phyloP scores from a whole-genome alignment of 1,284 basidiomycete genomes.

The Ganoderma boninense region DNA sequence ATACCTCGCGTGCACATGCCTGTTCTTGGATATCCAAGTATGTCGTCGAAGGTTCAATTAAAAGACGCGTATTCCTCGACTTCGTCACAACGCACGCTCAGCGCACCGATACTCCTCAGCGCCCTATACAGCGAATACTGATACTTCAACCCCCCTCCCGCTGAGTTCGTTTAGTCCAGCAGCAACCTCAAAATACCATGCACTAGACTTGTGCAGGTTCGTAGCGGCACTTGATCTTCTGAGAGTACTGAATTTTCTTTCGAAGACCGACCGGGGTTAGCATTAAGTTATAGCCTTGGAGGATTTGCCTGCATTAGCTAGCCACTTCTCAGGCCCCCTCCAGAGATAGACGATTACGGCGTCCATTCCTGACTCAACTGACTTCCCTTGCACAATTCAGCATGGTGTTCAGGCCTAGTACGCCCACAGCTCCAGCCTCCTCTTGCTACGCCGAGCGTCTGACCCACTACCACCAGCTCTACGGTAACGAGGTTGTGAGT shows the following conservation, averaged over 20 bases:
- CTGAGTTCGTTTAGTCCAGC: background rate
- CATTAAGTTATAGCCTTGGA: slow-evolving; percentile 80
- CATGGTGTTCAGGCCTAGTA: slow-evolving; percentile 81
- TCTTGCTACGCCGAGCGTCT: background rate
- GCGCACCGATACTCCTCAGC: background rate
- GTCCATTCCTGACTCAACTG: slow-evolving; percentile 8
- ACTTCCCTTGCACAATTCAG: slow-evolving; percentile 65
- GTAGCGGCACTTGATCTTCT: background rate
- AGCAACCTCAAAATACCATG: background rate
- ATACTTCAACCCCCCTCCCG: too few relatives aligned
- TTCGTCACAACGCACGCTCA: background rate
- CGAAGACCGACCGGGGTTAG: slow-evolving; percentile 57
- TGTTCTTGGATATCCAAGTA: background rate
- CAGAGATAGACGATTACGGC: background rate
- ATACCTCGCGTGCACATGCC: background rate
- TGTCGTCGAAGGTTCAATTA: background rate
- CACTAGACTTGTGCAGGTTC: background rate
- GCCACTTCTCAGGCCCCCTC: slow-evolving; percentile 1
- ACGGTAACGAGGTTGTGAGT: slow-evolving; percentile 93
- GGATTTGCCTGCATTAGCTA: slow-evolving; percentile 72
- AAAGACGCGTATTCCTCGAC: background rate
- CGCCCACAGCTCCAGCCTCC: background rate
- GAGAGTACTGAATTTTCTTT: background rate
- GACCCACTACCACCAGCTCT: slow-evolving; percentile 56
- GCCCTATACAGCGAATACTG: background rate